Evolutionary conservation across 768 basidiomycete genomes (phyloP).

Genomic region (Podaxis carcinomalis): DNA sequence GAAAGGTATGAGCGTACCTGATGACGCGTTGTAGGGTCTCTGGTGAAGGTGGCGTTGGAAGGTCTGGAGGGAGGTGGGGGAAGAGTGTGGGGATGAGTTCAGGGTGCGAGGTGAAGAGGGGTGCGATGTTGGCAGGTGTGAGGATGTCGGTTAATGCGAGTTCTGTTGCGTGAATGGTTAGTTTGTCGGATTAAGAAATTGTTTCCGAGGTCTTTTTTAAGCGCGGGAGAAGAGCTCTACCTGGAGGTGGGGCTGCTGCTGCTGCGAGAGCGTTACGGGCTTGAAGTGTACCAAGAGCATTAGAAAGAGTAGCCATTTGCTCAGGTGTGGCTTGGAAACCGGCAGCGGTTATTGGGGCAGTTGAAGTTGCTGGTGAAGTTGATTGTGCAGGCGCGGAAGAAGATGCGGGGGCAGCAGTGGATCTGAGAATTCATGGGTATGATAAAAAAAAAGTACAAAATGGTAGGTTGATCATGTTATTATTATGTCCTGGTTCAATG

Average conservation of each 20-base stretch:
- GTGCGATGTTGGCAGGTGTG: conserved; percentile 65
- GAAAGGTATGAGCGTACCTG: conserved; percentile 27
- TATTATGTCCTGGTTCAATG: background rate
- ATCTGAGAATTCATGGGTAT: conserved; percentile 1
- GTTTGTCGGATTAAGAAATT: background rate
- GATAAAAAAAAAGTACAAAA: background rate
- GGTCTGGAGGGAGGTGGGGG: conserved; percentile 78
- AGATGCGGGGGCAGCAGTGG: conserved; percentile 15
- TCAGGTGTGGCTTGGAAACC: conserved; percentile 51
- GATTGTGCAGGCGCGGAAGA: conserved; percentile 8
- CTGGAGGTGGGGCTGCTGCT: conserved; percentile 27
- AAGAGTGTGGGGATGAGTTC: conserved; percentile 66
- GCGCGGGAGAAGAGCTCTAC: conserved; percentile 17
- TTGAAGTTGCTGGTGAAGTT: background rate
- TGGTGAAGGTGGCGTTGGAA: conserved; percentile 62
- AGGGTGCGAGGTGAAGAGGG: conserved; percentile 68
- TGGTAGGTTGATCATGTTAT: conserved; percentile 4
- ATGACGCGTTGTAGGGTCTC: conserved; percentile 74
- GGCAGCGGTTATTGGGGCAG: conserved; percentile 10
- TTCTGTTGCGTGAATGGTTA: conserved; percentile 31
- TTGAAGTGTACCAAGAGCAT: conserved; percentile 42
- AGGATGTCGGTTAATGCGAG: conserved; percentile 72
- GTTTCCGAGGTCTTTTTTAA: background rate
- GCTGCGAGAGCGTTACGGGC: conserved; percentile 28
- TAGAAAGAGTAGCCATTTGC: conserved; percentile 58